phyloP scores from a whole-genome alignment of 139 green algal genomes.

The Chlamydomonas applanata region DNA sequence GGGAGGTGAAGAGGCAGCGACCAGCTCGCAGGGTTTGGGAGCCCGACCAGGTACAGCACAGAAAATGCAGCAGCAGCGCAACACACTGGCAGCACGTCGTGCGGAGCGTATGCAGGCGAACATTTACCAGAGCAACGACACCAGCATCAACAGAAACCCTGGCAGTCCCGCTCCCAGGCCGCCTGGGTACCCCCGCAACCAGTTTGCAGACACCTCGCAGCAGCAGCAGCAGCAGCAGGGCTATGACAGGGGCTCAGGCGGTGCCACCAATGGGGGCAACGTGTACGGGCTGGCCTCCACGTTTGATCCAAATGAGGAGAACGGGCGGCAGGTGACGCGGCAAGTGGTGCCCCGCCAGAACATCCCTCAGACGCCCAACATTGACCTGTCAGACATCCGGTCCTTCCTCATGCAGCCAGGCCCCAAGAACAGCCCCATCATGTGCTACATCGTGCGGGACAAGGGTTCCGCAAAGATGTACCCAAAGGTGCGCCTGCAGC shows the following conservation, averaged over 20 bases:
- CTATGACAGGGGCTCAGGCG: too few relatives aligned
- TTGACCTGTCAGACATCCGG: constrained; percentile 50
- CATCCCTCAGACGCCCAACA: constrained; percentile 1
- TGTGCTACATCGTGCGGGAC: constrained; percentile 82
- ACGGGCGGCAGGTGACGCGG: background rate
- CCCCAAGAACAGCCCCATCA: constrained; percentile 48
- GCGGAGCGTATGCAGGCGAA: constrained; percentile 34
- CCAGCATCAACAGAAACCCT: background rate
- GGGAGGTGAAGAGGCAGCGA: background rate
- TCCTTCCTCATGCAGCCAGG: constrained; percentile 62
- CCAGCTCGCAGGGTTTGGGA: background rate
- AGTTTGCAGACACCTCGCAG: background rate
- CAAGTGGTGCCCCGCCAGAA: background rate
- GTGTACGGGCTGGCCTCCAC: constrained; percentile 41
- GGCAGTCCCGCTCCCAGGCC: background rate
- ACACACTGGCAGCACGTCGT: constrained; percentile 23
- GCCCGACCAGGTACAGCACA: background rate
- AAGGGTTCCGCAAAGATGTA: constrained; percentile 59
- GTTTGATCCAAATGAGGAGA: constrained; percentile 62
- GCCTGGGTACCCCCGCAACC: background rate
- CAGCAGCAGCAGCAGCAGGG: constrained; percentile 14
- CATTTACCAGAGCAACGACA: constrained; percentile 17
- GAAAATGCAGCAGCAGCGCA: constrained; percentile 21
- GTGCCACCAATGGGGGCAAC: background rate
- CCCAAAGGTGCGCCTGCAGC: constrained; percentile 45